These are phyloP conservation scores for Boletus subparvulus DNA, from an alignment of 768 basidiomycete genomes.

Conservation along the genomic window DNA sequence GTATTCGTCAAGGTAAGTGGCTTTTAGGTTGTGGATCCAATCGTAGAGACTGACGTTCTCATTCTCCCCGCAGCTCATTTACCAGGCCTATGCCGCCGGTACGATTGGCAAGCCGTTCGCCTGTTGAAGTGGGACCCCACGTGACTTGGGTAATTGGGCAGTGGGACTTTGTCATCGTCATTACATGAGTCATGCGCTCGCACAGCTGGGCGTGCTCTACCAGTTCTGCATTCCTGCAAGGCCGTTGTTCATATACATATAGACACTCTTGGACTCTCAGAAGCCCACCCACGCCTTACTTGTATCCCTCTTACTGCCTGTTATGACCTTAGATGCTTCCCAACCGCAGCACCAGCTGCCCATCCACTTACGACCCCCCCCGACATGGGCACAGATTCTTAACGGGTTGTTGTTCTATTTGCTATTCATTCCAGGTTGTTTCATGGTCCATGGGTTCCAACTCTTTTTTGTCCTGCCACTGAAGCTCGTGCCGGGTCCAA, in stretches of 20 bases:
- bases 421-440: constrained; percentile 60
- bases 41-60: not conserved
- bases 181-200: constrained; percentile 13
- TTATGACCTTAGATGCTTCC: constrained; percentile 21
- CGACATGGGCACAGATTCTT: constrained; percentile 52
- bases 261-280: constrained; percentile 5
- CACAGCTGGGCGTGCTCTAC: not conserved
- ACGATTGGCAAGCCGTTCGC: constrained; percentile 49
- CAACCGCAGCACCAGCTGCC: constrained; percentile 43
- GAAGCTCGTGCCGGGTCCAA: constrained; percentile 58
- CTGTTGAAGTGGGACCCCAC: constrained; percentile 24
- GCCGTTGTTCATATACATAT: constrained; percentile 19
- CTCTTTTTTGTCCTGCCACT: constrained; percentile 70
- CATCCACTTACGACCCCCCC: constrained; percentile 52
- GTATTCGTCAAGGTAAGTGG: constrained; percentile 48
- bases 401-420: constrained; percentile 52
- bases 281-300: not conserved
- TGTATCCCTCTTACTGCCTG: not conserved
- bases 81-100: constrained; percentile 38
- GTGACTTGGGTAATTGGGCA: constrained; percentile 12
- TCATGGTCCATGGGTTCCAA: constrained; percentile 74
- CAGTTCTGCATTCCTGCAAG: not conserved
- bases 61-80: constrained; percentile 39
- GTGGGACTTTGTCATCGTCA: constrained; percentile 14
- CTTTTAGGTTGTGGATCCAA: not conserved